Evolutionary conservation across 1,284 basidiomycete species (phyloP).

Genomic region (Cryptococcus sp.): DNA sequence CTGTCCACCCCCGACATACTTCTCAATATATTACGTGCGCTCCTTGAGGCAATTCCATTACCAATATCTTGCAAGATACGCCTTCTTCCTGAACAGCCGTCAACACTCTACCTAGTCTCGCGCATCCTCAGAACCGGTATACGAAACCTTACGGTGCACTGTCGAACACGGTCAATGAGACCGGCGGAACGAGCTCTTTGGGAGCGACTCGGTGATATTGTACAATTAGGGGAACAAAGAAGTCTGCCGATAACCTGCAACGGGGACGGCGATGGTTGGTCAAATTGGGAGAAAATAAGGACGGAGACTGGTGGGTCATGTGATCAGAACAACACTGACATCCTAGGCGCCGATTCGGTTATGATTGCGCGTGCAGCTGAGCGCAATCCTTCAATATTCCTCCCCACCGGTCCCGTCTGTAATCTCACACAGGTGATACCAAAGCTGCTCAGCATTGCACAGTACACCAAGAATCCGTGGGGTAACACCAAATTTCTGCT

Average conservation of each 20-base stretch:
- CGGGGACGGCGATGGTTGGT: slow-evolving; percentile 81
- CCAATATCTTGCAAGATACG: slow-evolving; percentile 91
- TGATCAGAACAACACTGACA: slow-evolving; percentile 9
- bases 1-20: slow-evolving; percentile 88
- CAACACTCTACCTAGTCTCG: slow-evolving; percentile 82
- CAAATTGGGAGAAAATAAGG: slow-evolving; percentile 75
- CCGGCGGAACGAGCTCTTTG: slow-evolving; percentile 77
- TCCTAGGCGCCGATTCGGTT: slow-evolving; percentile 76
- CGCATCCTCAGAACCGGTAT: slow-evolving; percentile 86
- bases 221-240: slow-evolving; percentile 60
- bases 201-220: slow-evolving; percentile 78
- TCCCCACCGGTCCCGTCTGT: slow-evolving; percentile 65
- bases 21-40: slow-evolving; percentile 77
- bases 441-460: slow-evolving; percentile 65
- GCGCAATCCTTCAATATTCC: slow-evolving; percentile 87
- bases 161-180: slow-evolving; percentile 91
- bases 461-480: slow-evolving; percentile 76
- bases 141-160: slow-evolving; percentile 89
- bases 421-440: slow-evolving; percentile 73
- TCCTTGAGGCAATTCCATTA: slow-evolving; percentile 74
- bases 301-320: slow-evolving; percentile 65
- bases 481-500: slow-evolving; percentile 91
- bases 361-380: slow-evolving; percentile 98
- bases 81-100: slow-evolving; percentile 78
- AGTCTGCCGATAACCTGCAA: slow-evolving; percentile 88